Conservation (phyloP, 1,284 basidiomycete genomes). For the Leccinum subrobustum region DNA sequence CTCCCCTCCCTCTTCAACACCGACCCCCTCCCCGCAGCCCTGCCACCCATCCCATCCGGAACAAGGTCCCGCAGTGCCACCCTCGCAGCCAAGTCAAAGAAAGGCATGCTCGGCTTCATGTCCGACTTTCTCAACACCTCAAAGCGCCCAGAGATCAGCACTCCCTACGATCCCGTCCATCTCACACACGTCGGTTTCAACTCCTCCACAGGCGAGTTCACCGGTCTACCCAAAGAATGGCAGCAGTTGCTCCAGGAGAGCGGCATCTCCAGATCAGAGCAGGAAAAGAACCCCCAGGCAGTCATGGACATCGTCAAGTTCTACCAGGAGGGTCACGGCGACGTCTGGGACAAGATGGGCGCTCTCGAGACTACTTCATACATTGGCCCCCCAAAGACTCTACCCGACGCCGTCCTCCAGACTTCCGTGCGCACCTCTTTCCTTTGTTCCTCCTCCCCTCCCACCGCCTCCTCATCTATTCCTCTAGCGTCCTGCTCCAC, state of each 20-base stretch:
- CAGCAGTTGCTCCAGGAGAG: conserved; percentile 96
- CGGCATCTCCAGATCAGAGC: conserved; percentile 92
- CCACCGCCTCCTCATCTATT: neutral
- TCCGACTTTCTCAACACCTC: conserved; percentile 76
- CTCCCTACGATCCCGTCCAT: conserved; percentile 99
- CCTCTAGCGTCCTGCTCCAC: conserved; percentile 44
- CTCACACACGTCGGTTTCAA: conserved; percentile 99
- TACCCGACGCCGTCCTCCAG: conserved; percentile 46
- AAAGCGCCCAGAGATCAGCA: conserved; percentile 93
- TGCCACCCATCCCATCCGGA: conserved; percentile 30
- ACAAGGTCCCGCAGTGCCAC: conserved; percentile 65
- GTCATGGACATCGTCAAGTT: conserved; percentile 99
- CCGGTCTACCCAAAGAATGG: conserved; percentile 98
- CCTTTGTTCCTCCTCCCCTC: neutral
- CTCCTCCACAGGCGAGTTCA: conserved; percentile 97
- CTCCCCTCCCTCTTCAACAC: conserved; percentile 37
- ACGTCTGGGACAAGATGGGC: conserved; percentile 85
- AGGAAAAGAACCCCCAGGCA: conserved; percentile 97
- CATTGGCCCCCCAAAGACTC: conserved; percentile 29
- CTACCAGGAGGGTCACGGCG: conserved; percentile 85
- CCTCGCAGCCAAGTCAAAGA: conserved; percentile 62
- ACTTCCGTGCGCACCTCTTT: conserved; percentile 46
- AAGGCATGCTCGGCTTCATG: conserved; percentile 76
- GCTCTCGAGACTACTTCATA: conserved; percentile 34
- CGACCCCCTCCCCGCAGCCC: conserved; percentile 25